A percentile compares a stretch with the other conserved stretches of the same genome.
Evolutionary conservation across 2,329 filamentous ascomycete genomes (phyloP).

Genomic region (Apiospora malaysiana): DNA sequence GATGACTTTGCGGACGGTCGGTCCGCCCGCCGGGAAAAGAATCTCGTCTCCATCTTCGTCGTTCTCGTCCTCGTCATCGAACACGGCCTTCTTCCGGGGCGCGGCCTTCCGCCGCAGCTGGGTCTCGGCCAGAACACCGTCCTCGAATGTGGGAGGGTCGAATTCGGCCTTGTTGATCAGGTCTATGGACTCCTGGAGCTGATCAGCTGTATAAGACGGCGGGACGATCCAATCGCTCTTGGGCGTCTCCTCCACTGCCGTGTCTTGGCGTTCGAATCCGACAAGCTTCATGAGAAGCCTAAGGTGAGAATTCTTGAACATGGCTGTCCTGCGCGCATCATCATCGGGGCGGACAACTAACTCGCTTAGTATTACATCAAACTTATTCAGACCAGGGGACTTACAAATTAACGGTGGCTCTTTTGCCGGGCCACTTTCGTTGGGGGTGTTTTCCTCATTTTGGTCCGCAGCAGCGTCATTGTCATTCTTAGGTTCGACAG

Average conservation of each 20-base stretch:
- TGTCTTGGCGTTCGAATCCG: conserved; percentile 67
- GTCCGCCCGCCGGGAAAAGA: conserved; percentile 73
- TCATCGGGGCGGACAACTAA: conserved; percentile 68
- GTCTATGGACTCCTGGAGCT: conserved; percentile 72
- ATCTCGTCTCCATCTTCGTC: conserved; percentile 56
- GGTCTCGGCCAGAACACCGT: conserved; percentile 75
- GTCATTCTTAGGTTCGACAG: conserved; percentile 3
- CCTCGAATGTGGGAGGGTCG: conserved; percentile 77
- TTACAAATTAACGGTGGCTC: conserved; percentile 60
- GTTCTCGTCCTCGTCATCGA: conserved; percentile 72
- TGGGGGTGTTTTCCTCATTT: conserved; percentile 31
- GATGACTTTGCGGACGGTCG: conserved; percentile 59
- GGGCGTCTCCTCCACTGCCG: conserved; percentile 68
- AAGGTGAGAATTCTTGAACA: conserved; percentile 89
- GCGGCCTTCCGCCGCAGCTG: conserved; percentile 76
- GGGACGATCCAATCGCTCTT: conserved; percentile 84
- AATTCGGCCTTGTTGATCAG: conserved; percentile 80
- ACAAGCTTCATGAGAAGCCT: conserved; percentile 82
- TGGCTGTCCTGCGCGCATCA: conserved; percentile 70
- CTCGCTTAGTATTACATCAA: conserved; percentile 28
- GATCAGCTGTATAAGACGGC: conserved; percentile 63
- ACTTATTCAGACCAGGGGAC: conserved; percentile 31
- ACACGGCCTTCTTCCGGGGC: conserved; percentile 62
- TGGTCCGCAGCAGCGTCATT: background rate
- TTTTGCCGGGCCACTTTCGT: conserved; percentile 39